phyloP scores from a whole-genome alignment of 192 early-diverging fungal genomes.

The Haplosporangium gracile region DNA sequence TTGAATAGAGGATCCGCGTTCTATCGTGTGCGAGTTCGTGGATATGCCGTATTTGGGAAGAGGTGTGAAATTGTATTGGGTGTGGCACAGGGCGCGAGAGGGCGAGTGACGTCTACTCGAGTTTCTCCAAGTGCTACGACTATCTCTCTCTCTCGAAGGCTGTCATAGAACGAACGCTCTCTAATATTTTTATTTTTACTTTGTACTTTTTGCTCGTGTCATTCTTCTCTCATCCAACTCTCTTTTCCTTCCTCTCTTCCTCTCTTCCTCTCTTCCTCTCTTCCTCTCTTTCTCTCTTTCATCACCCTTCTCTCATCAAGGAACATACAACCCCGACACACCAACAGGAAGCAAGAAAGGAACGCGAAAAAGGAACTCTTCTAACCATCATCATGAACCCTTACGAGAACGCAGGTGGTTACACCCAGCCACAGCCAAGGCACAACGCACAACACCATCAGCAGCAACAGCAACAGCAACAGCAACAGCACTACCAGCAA shows the following conservation, averaged over 20 bases:
- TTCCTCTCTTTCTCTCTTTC: not conserved
- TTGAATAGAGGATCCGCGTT: not conserved
- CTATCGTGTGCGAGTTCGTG: not conserved
- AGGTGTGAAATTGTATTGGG: constrained; percentile 13
- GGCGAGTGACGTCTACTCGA: not conserved
- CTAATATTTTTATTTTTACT: not conserved
- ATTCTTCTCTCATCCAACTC: constrained; percentile 11
- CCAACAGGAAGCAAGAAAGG: not conserved
- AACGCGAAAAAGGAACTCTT: not conserved
- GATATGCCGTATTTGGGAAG: not conserved
- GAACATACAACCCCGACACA: not conserved
- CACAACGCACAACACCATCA: constrained; percentile 35
- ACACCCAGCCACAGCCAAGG: constrained; percentile 41
- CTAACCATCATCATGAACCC: constrained; percentile 32
- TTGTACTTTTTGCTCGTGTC: not conserved
- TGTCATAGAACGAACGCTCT: not conserved
- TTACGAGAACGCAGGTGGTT: constrained; percentile 43
- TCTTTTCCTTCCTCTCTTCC: not conserved
- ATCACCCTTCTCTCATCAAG: constrained; percentile 10
- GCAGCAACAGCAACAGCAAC: constrained; percentile 20
- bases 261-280: not conserved
- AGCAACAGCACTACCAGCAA: constrained; percentile 18
- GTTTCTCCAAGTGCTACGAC: not conserved
- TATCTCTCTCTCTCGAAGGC: no score
- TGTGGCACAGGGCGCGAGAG: not conserved